Evolutionary conservation across 352 stramenopile species (phyloP).

Genomic region (Aphanomyces invadans): DNA sequence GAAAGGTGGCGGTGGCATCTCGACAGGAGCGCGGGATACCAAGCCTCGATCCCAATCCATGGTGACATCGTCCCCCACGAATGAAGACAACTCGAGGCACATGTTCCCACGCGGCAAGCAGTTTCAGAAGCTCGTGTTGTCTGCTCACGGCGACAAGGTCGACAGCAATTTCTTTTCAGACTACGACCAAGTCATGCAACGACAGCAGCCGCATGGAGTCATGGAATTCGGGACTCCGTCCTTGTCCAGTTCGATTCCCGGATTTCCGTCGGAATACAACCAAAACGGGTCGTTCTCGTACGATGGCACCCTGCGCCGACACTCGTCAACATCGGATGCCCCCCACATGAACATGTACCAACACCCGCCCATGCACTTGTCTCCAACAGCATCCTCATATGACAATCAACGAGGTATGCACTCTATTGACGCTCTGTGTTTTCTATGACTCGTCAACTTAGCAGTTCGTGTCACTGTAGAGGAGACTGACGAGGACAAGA

Average conservation of each 20-base stretch:
- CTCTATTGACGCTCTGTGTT: not conserved
- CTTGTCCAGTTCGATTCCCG: not conserved
- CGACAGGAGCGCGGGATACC: not conserved
- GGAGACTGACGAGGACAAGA: not conserved
- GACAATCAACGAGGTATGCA: conserved; percentile 18
- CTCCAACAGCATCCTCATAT: conserved; percentile 2
- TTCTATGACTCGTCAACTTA: not conserved
- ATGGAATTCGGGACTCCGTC: conserved; percentile 6
- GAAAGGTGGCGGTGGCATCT: conserved; percentile 37
- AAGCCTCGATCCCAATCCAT: conserved; percentile 18
- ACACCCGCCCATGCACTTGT: conserved; percentile 10
- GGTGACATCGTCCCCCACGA: conserved; percentile 8
- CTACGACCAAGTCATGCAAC: conserved; percentile 6
- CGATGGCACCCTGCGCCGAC: conserved; percentile 8
- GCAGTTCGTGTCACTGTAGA: not conserved
- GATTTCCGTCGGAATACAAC: not conserved
- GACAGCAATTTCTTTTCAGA: conserved; percentile 13
- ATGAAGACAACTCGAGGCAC: not conserved
- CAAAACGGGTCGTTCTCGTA: conserved; percentile 11
- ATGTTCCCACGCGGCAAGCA: conserved; percentile 13
- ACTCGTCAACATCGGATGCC: conserved; percentile 16
- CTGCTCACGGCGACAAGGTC: conserved; percentile 7
- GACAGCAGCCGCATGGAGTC: not conserved
- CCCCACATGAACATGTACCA: conserved; percentile 19
- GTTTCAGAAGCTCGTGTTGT: conserved; percentile 21